phyloP scores from a whole-genome alignment of 768 basidiomycete genomes.

The Lepiota brunneoincarnata region DNA sequence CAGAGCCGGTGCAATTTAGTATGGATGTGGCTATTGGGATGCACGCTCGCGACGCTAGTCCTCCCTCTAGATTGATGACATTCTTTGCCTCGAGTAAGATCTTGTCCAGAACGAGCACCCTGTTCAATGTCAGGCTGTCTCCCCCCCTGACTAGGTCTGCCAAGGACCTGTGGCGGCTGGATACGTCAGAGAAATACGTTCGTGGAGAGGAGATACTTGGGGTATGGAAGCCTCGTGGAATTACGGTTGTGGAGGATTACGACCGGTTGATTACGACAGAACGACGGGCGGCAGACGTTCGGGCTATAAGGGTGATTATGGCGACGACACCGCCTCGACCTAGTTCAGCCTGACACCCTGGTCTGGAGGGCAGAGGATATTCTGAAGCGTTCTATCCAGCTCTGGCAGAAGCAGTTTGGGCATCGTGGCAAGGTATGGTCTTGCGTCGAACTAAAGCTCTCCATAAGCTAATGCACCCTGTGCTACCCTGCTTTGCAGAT shows the following conservation, averaged over 20 bases:
- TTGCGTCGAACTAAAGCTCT: neutral
- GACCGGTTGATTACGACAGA: slow-evolving; percentile 69
- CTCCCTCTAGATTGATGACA: slow-evolving; percentile 73
- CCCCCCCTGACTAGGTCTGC: slow-evolving; percentile 86
- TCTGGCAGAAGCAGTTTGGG: slow-evolving; percentile 87
- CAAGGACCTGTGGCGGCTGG: slow-evolving; percentile 90
- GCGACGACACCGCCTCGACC: slow-evolving; percentile 49
- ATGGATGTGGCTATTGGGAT: slow-evolving; percentile 87
- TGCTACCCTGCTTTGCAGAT: slow-evolving; percentile 47
- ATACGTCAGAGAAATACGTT: slow-evolving; percentile 94
- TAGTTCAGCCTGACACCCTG: slow-evolving; percentile 46
- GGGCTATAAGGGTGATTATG: slow-evolving; percentile 80
- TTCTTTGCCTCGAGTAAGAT: slow-evolving; percentile 80
- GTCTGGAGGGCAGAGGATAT: slow-evolving; percentile 69
- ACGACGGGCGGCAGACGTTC: slow-evolving; percentile 81
- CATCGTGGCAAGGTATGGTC: slow-evolving; percentile 66
- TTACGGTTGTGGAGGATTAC: slow-evolving; percentile 88
- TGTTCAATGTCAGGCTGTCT: slow-evolving; percentile 78
- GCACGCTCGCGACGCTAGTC: slow-evolving; percentile 78
- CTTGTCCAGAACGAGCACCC: slow-evolving; percentile 73
- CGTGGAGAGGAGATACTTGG: slow-evolving; percentile 85
- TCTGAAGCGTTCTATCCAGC: slow-evolving; percentile 59
- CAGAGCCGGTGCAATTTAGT: slow-evolving; percentile 83
- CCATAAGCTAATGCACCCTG: slow-evolving; percentile 16
- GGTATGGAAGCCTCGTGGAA: slow-evolving; percentile 84